These are phyloP conservation scores for Rhododendron ovatum DNA, from an alignment of 148 eudicot genomes.

Conservation along the genomic window DNA sequence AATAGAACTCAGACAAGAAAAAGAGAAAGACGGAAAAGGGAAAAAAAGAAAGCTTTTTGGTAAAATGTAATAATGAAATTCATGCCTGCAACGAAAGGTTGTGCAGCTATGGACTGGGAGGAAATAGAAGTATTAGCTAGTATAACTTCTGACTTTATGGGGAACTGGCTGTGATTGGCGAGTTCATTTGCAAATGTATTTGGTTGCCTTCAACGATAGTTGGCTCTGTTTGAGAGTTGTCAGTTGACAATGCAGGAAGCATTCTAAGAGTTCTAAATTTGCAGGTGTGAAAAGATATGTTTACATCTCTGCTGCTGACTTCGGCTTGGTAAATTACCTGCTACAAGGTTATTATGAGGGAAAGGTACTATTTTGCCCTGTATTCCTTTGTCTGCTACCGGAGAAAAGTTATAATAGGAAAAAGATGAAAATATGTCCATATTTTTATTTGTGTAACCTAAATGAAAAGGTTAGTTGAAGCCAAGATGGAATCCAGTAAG, in stretches of 20 bases:
- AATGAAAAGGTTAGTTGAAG: conserved; percentile 4
- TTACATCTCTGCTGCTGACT: conserved; percentile 71
- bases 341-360: conserved; percentile 71
- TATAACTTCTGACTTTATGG: not conserved
- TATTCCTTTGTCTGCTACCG: not conserved
- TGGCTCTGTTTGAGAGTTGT: not conserved
- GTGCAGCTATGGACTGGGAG: not conserved
- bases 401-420: not conserved
- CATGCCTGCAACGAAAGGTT: not conserved
- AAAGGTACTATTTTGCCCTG: conserved; percentile 41
- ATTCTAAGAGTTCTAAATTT: not conserved
- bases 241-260: not conserved
- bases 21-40: too few relatives aligned
- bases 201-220: not conserved
- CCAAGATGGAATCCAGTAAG: not conserved
- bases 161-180: not conserved
- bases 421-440: not conserved
- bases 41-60: not conserved
- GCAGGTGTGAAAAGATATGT: conserved; percentile 65
- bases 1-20: not conserved
- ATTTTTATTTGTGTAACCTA: not conserved
- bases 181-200: not conserved
- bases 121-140: not conserved
- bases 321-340: conserved; percentile 54
- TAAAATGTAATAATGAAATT: not conserved